Evolutionary conservation across 192 early-diverging fungal species (phyloP).

Genomic region (Coemansia sp.): DNA sequence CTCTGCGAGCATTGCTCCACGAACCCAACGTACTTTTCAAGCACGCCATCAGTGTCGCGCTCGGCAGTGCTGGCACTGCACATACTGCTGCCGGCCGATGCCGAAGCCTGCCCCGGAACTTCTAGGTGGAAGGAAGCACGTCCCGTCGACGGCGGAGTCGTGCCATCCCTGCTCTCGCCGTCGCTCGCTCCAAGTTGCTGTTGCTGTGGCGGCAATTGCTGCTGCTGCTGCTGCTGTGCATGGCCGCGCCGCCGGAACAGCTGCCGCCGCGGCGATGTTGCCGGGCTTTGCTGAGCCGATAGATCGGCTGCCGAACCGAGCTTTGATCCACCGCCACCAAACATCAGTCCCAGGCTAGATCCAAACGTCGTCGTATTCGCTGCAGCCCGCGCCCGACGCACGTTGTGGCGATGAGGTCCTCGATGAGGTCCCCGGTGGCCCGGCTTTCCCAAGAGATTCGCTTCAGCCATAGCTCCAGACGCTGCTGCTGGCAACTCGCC

Average conservation of each 20-base stretch:
- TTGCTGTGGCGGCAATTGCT: background rate
- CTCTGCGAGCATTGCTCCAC: conserved; percentile 16
- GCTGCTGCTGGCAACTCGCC: no score
- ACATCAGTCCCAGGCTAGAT: conserved; percentile 34
- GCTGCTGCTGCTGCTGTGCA: background rate
- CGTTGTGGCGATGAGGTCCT: conserved; percentile 12
- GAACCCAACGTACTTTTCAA: conserved; percentile 20
- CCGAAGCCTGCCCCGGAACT: no score
- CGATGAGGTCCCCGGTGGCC: no score
- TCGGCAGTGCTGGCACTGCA: no score
- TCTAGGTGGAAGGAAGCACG: no score
- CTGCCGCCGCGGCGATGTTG: conserved; percentile 23
- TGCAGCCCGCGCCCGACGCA: conserved; percentile 11
- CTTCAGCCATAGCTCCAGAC: no score
- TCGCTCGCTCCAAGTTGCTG: no score
- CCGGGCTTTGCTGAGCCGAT: background rate
- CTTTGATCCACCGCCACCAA: conserved; percentile 6
- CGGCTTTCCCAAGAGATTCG: background rate
- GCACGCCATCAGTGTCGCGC: no score
- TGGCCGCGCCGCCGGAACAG: conserved; percentile 28
- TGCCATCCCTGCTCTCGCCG: no score
- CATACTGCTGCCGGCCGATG: no score
- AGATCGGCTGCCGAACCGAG: no score
- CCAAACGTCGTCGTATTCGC: conserved; percentile 9
- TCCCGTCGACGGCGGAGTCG: no score